Conservation (phyloP, 345 rosid species). For the Brassica carinata region DNA sequence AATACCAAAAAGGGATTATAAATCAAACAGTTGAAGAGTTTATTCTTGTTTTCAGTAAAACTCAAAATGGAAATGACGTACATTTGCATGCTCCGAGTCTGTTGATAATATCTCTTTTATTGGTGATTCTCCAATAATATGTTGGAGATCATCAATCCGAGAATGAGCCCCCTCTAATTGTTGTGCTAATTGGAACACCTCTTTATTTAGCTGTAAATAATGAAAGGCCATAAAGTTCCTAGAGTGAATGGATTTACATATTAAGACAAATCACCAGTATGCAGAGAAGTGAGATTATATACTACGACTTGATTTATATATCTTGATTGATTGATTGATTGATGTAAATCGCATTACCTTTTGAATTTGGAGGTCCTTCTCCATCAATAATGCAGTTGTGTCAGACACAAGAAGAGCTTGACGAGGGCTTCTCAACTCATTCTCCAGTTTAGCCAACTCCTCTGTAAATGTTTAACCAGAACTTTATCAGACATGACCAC, state of each 20-base stretch:
- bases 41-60: background rate
- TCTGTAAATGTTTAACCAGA: slow-evolving; percentile 83
- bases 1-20: slow-evolving; percentile 9
- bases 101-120: slow-evolving; percentile 38
- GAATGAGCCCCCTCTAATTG: slow-evolving; percentile 58
- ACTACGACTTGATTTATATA: background rate
- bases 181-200: slow-evolving; percentile 54
- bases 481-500: slow-evolving; percentile 88
- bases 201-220: slow-evolving; percentile 60
- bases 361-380: slow-evolving; percentile 79
- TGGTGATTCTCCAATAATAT: slow-evolving; percentile 42
- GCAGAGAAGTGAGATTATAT: background rate
- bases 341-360: slow-evolving; percentile 51
- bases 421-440: slow-evolving; percentile 60
- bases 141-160: slow-evolving; percentile 62
- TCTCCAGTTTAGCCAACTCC: slow-evolving; percentile 89
- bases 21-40: slow-evolving; percentile 5
- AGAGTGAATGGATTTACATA: slow-evolving; percentile 5
- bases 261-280: slow-evolving; percentile 3
- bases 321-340: slow-evolving; percentile 14
- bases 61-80: background rate
- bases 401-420: slow-evolving; percentile 44
- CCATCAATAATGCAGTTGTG: slow-evolving; percentile 52
- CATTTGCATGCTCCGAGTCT: slow-evolving; percentile 40
- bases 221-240: slow-evolving; percentile 22